A percentile compares a stretch with the other conserved stretches of the same genome.
Conservation (phyloP, 179 eudicot genomes). For the Pouteria campechiana region DNA sequence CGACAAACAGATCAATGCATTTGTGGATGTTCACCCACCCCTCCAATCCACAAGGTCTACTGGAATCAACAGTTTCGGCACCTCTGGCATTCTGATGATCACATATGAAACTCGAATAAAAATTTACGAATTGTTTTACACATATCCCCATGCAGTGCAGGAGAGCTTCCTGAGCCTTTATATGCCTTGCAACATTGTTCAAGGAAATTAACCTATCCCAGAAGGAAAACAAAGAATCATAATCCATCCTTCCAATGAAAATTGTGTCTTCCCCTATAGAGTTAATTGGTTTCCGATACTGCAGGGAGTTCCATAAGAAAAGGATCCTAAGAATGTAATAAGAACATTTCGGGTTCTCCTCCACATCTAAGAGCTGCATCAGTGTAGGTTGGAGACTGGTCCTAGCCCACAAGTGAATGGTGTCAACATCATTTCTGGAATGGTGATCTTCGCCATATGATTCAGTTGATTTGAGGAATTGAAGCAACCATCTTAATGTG, state of each 20-base stretch:
- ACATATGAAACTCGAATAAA: conserved; percentile 17
- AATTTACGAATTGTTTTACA: conserved; percentile 38
- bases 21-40: conserved; percentile 29
- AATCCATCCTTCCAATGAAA: conserved; percentile 52
- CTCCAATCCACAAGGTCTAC: conserved; percentile 15
- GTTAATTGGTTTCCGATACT: conserved; percentile 20
- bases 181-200: conserved; percentile 45
- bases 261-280: conserved; percentile 6
- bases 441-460: conserved; percentile 13
- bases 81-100: no score
- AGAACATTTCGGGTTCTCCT: conserved; percentile 68
- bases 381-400: conserved; percentile 49
- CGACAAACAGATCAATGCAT: conserved; percentile 40
- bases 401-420: conserved; percentile 34
- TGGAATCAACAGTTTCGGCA: conserved; percentile 1
- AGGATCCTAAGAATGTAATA: conserved; percentile 66
- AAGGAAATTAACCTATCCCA: conserved; percentile 66
- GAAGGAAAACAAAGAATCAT: conserved; percentile 37
- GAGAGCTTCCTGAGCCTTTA: conserved; percentile 60
- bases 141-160: conserved; percentile 84
- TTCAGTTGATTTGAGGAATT: conserved; percentile 37
- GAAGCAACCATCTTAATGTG: conserved; percentile 78
- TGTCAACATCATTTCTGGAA: conserved; percentile 8
- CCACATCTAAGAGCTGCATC: conserved; percentile 38
- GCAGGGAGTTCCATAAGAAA: conserved; percentile 61